Evolutionary conservation across 2,329 filamentous ascomycete genomes (phyloP).

Genomic region (Xylariaceae sp.): DNA sequence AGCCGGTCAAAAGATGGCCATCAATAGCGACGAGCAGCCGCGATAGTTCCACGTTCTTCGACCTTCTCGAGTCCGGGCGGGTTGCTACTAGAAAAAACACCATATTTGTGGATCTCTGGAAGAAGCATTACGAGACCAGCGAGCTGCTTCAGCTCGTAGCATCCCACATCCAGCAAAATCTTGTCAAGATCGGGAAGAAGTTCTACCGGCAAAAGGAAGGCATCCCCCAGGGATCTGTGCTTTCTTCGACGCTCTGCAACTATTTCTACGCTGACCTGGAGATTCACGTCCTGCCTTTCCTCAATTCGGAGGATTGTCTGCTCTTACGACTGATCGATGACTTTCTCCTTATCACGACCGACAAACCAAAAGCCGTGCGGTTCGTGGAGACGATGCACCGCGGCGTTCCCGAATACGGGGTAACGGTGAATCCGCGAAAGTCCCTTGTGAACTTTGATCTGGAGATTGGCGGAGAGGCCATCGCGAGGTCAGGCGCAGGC

Average conservation of each 20-base stretch:
- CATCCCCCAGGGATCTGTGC: slow-evolving; percentile 89
- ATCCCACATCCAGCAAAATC: slow-evolving; percentile 81
- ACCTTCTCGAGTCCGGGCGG: slow-evolving; percentile 45
- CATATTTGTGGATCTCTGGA: slow-evolving; percentile 73
- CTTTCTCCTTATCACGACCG: slow-evolving; percentile 83
- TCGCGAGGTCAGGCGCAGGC: slow-evolving; percentile 49
- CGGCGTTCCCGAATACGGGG: slow-evolving; percentile 79
- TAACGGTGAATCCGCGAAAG: slow-evolving; percentile 75
- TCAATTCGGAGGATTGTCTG: slow-evolving; percentile 61
- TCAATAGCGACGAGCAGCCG: slow-evolving; percentile 50
- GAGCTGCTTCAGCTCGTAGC: slow-evolving; percentile 70
- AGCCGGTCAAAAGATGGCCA: slow-evolving; percentile 53
- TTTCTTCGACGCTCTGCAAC: slow-evolving; percentile 88
- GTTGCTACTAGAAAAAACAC: slow-evolving; percentile 62
- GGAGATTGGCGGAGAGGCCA: slow-evolving; percentile 52
- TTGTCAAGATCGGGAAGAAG: slow-evolving; percentile 86
- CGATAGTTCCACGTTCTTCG: slow-evolving; percentile 48
- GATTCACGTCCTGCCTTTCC: slow-evolving; percentile 66
- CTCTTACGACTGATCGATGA: slow-evolving; percentile 88
- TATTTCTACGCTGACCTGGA: slow-evolving; percentile 96
- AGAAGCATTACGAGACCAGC: slow-evolving; percentile 58
- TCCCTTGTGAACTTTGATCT: slow-evolving; percentile 83
- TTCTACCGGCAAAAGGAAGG: slow-evolving; percentile 86
- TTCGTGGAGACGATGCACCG: slow-evolving; percentile 82
- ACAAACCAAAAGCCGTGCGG: slow-evolving; percentile 63